These are phyloP conservation scores for Biscogniauxia mediterranea DNA, from an alignment of 2,329 filamentous ascomycete genomes.

Conservation along the genomic window DNA sequence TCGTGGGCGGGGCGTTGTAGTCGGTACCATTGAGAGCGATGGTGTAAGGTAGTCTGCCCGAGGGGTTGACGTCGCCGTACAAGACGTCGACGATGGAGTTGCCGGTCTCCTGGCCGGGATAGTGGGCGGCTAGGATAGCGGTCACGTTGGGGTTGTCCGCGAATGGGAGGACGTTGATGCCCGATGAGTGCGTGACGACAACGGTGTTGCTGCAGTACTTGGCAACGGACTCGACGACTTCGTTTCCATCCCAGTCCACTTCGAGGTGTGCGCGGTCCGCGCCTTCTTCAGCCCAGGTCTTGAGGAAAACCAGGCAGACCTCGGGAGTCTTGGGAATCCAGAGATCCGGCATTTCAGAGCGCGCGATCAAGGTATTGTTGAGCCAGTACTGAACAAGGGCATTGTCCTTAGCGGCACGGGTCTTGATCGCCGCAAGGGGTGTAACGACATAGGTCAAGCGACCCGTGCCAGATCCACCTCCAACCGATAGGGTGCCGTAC, in stretches of 20 bases:
- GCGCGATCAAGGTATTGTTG: constrained; percentile 42
- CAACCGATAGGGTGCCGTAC: constrained; percentile 54
- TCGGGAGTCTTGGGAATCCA: constrained; percentile 53
- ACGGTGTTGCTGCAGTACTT: constrained; percentile 49
- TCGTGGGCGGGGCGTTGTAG: constrained; percentile 42
- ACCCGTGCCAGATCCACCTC: constrained; percentile 57
- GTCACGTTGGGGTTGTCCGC: constrained; percentile 59
- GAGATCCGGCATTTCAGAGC: constrained; percentile 42
- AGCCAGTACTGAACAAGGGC: constrained; percentile 43
- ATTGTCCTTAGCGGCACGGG: constrained; percentile 43
- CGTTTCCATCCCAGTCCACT: constrained; percentile 61
- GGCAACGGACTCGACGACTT: constrained; percentile 52
- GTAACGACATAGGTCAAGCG: constrained; percentile 54
- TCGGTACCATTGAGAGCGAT: constrained; percentile 56
- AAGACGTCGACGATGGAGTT: constrained; percentile 60
- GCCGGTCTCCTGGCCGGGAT: constrained; percentile 61
- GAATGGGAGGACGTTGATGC: constrained; percentile 54
- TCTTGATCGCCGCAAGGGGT: constrained; percentile 54
- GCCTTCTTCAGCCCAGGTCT: constrained; percentile 65
- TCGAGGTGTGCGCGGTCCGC: constrained; percentile 54
- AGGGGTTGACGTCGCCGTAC: constrained; percentile 59
- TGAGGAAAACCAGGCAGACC: constrained; percentile 64
- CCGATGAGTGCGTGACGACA: constrained; percentile 59
- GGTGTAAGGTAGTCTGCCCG: constrained; percentile 65
- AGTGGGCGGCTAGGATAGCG: constrained; percentile 58